A percentile compares a stretch with the other conserved stretches of the same genome.
Evolutionary conservation across 495 filamentous ascomycete genomes (phyloP).

Genomic region (Trichocladium antarcticum): DNA sequence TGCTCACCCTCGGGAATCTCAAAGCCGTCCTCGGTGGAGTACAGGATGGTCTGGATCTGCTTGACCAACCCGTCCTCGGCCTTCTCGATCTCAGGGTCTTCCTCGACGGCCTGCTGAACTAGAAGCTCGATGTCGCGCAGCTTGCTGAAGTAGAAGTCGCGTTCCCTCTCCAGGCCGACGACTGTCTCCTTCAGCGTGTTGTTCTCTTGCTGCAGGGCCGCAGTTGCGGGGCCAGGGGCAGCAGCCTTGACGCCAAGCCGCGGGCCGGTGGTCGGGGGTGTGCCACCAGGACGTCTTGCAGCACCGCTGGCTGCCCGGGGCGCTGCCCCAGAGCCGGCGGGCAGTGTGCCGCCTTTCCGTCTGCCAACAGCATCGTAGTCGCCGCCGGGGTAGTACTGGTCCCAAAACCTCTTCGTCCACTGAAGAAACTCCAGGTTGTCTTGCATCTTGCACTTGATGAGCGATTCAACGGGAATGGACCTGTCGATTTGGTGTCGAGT

Average conservation of each 20-base stretch:
- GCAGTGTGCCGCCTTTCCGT: constrained; percentile 65
- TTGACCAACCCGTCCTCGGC: constrained; percentile 83
- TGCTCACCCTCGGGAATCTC: constrained; percentile 67
- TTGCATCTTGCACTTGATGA: constrained; percentile 98
- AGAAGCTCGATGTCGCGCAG: constrained; percentile 90
- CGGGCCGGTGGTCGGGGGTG: constrained; percentile 58
- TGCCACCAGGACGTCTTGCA: constrained; percentile 46
- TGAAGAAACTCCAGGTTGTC: constrained; percentile 99
- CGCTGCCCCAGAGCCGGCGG: constrained; percentile 28
- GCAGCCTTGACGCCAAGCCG: constrained; percentile 37
- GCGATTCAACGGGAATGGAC: constrained; percentile 71
- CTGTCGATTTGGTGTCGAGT: constrained; percentile 76
- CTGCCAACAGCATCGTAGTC: constrained; percentile 86
- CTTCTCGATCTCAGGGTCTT: constrained; percentile 82
- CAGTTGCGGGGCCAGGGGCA: constrained; percentile 45
- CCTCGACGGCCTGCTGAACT: constrained; percentile 82
- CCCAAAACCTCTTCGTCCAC: constrained; percentile 94
- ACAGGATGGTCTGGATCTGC: constrained; percentile 90
- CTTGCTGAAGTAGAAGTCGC: constrained; percentile 99
- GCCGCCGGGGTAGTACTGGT: constrained; percentile 91
- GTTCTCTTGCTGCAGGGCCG: constrained; percentile 71
- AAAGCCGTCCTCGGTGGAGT: constrained; percentile 90
- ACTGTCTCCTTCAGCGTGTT: constrained; percentile 74
- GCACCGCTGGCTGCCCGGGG: constrained; percentile 41
- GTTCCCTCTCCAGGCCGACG: constrained; percentile 77